Conservation (phyloP, 78 protist genomes). For the Dictyostelium firmibasis region DNA sequence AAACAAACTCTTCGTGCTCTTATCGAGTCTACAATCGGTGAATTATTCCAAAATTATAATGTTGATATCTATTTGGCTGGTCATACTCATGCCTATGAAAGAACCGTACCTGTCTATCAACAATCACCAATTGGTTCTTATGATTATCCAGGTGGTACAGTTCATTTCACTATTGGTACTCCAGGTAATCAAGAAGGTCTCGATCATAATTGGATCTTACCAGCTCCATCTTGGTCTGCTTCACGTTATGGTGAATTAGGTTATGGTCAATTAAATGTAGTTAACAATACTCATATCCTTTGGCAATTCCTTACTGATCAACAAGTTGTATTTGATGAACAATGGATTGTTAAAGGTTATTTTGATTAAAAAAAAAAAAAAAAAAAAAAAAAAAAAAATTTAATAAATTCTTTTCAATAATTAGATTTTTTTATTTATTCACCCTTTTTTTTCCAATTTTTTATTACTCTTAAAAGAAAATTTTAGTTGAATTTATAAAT, state of each 20-base stretch:
- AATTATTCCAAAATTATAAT: slow-evolving; percentile 45
- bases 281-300: slow-evolving; percentile 30
- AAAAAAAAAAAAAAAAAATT: background rate
- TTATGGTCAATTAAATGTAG: slow-evolving; percentile 29
- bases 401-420: background rate
- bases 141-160: slow-evolving; percentile 71
- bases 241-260: background rate
- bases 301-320: slow-evolving; percentile 48
- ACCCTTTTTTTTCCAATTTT: background rate
- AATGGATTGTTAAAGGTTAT: slow-evolving; percentile 76
- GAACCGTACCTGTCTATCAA: slow-evolving; percentile 34
- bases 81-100: slow-evolving; percentile 66
- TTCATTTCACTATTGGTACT: slow-evolving; percentile 57
- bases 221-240: slow-evolving; percentile 53
- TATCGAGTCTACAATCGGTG: slow-evolving; percentile 64
- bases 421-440: background rate
- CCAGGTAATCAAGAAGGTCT: slow-evolving; percentile 75
- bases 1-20: slow-evolving; percentile 59
- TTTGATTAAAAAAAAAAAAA: slow-evolving; percentile 25
- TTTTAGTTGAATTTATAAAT: too few species aligned
- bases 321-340: slow-evolving; percentile 11
- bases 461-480: background rate
- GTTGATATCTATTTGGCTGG: slow-evolving; percentile 71
- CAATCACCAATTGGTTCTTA: slow-evolving; percentile 33
- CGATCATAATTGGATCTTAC: slow-evolving; percentile 16